These are phyloP conservation scores for Mucor ambiguus DNA, from an alignment of 371 early-diverging fungal genomes.

Conservation along the genomic window DNA sequence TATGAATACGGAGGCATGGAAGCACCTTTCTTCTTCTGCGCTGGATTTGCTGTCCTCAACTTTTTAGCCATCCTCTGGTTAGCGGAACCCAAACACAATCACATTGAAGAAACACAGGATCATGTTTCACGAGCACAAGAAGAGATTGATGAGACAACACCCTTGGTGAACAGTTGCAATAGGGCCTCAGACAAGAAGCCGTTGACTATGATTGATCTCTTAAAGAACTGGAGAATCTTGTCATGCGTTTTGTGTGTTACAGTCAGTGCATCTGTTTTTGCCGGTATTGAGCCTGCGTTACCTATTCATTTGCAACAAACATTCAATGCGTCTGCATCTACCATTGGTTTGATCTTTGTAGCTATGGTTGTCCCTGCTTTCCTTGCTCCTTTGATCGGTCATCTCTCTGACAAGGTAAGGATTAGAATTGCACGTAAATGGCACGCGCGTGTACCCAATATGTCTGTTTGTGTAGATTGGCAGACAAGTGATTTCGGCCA, in stretches of 20 bases:
- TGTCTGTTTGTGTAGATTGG: constrained; percentile 36
- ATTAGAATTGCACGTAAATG: not conserved
- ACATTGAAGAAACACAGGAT: constrained; percentile 17
- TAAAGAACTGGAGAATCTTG: constrained; percentile 58
- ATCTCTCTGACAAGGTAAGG: constrained; percentile 54
- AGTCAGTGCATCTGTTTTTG: constrained; percentile 62
- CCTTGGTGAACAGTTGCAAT: constrained; percentile 13
- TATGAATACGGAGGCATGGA: constrained; percentile 67
- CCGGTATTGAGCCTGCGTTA: constrained; percentile 67
- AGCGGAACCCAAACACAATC: constrained; percentile 53
- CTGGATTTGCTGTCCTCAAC: constrained; percentile 67
- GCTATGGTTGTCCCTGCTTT: constrained; percentile 69
- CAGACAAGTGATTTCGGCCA: constrained; percentile 49
- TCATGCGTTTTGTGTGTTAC: constrained; percentile 55
- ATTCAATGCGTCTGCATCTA: constrained; percentile 48
- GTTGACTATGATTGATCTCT: constrained; percentile 52
- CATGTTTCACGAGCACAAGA: constrained; percentile 32
- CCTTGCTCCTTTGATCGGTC: constrained; percentile 62
- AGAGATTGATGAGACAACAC: constrained; percentile 21
- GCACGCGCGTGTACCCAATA: not conserved
- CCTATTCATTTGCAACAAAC: constrained; percentile 57
- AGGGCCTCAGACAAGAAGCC: constrained; percentile 16
- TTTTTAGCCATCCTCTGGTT: constrained; percentile 67
- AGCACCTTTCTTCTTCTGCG: constrained; percentile 79
- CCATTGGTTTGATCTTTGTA: constrained; percentile 62